Percentiles rank a stretch among this genome's conserved stretches.
phyloP scores from a whole-genome alignment of 176 grass and related monocot species.

The Miscanthus lutarioriparius region DNA sequence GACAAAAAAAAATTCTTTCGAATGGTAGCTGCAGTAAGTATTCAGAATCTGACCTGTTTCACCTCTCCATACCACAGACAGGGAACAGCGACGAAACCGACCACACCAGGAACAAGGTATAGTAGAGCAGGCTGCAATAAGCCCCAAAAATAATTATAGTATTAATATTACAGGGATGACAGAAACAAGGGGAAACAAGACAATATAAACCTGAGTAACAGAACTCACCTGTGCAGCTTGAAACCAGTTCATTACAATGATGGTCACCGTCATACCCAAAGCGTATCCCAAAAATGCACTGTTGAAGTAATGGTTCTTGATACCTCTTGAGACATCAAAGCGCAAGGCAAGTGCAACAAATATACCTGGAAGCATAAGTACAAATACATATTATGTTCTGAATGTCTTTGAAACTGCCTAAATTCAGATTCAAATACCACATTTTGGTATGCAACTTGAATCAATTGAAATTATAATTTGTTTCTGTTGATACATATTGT shows the following conservation, averaged over 20 bases:
- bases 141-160: neutral
- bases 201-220: constrained; percentile 9
- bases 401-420: neutral
- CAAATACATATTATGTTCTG: constrained; percentile 20
- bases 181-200: neutral
- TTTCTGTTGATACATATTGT: neutral
- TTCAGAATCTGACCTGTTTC: too few relatives aligned
- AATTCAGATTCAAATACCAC: neutral
- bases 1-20: neutral
- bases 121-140: too few relatives aligned
- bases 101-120: too few relatives aligned
- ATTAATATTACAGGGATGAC: neutral
- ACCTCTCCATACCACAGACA: too few relatives aligned
- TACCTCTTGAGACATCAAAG: constrained; percentile 84
- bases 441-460: neutral
- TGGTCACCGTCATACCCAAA: constrained; percentile 63
- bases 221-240: constrained; percentile 80
- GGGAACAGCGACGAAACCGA: too few relatives aligned
- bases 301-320: constrained; percentile 67
- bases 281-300: constrained; percentile 86
- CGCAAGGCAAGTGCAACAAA: constrained; percentile 90
- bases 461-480: neutral
- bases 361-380: constrained; percentile 54
- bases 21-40: neutral
- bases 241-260: constrained; percentile 96